Conservation (phyloP, 306 rosid genomes). For the Begonia peltatifolia region DNA sequence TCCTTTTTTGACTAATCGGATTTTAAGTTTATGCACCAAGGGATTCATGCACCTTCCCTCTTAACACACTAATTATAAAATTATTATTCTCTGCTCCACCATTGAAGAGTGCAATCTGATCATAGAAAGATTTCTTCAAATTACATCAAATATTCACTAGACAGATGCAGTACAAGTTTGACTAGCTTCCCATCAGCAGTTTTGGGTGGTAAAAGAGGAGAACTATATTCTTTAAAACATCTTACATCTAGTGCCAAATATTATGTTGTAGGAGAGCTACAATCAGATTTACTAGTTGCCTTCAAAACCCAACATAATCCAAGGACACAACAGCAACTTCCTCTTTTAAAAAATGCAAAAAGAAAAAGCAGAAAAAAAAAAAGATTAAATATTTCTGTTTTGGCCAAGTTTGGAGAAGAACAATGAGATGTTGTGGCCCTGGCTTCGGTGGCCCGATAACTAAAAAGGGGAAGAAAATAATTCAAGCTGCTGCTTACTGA, state of each 20-base stretch:
- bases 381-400: not conserved
- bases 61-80: too few relatives aligned
- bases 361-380: slow-evolving; percentile 6
- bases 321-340: slow-evolving; percentile 52
- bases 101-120: too few relatives aligned
- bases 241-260: not conserved
- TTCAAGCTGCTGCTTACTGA: slow-evolving; percentile 43
- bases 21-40: too few relatives aligned
- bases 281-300: slow-evolving; percentile 51
- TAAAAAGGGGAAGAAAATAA: slow-evolving; percentile 22
- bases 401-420: slow-evolving; percentile 1
- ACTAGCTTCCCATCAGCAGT: too few relatives aligned
- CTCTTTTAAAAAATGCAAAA: slow-evolving; percentile 24
- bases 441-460: not conserved
- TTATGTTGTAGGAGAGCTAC: slow-evolving; percentile 74
- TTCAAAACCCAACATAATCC: slow-evolving; percentile 64
- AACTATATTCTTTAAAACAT: too few relatives aligned
- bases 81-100: too few relatives aligned
- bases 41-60: too few relatives aligned
- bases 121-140: too few relatives aligned
- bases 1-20: too few relatives aligned
- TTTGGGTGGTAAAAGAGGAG: too few relatives aligned
- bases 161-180: too few relatives aligned
- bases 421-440: slow-evolving; percentile 30
- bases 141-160: too few relatives aligned